Percentiles rank a stretch among this genome's conserved stretches.
phyloP scores from a whole-genome alignment of 257 asterid genomes.

The Catharanthus roseus region DNA sequence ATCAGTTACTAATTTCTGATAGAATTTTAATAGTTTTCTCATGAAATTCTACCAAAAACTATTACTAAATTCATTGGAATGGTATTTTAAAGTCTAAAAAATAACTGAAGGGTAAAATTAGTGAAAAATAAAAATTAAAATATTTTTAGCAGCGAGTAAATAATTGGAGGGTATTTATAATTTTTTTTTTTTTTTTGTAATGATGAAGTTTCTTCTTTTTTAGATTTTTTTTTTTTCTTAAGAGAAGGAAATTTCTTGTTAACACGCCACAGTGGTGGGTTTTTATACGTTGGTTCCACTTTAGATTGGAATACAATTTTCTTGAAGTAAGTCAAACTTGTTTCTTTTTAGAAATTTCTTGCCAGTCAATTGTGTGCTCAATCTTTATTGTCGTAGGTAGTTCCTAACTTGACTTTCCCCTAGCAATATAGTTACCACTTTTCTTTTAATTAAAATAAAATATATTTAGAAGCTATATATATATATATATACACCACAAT shows the following conservation, averaged over 20 bases:
- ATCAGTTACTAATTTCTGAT: neutral
- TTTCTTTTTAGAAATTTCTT: neutral
- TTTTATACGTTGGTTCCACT: neutral
- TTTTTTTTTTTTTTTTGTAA: too few relatives aligned
- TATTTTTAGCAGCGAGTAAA: too few relatives aligned
- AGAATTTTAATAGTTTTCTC: neutral
- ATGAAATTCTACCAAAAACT: neutral
- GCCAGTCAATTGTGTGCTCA: constrained; percentile 2
- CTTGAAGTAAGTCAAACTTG: neutral
- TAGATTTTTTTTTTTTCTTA: too few relatives aligned
- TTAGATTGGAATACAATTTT: neutral
- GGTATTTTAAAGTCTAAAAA: too few relatives aligned
- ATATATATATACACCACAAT: too few relatives aligned
- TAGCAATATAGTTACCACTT: neutral
- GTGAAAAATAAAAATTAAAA: too few relatives aligned
- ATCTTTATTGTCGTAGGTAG: neutral
- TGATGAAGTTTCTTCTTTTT: too few relatives aligned
- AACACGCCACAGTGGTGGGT: neutral
- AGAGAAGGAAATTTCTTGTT: neutral
- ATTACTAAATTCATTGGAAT: too few relatives aligned
- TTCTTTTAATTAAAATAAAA: neutral
- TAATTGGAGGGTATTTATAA: too few relatives aligned
- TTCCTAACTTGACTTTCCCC: neutral
- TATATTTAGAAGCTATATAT: neutral
- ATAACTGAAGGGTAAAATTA: too few relatives aligned